Percentiles rank a stretch among this genome's conserved stretches.
Evolutionary conservation across 2,329 filamentous ascomycete species (phyloP).

Genomic region (Knufia petricola): DNA sequence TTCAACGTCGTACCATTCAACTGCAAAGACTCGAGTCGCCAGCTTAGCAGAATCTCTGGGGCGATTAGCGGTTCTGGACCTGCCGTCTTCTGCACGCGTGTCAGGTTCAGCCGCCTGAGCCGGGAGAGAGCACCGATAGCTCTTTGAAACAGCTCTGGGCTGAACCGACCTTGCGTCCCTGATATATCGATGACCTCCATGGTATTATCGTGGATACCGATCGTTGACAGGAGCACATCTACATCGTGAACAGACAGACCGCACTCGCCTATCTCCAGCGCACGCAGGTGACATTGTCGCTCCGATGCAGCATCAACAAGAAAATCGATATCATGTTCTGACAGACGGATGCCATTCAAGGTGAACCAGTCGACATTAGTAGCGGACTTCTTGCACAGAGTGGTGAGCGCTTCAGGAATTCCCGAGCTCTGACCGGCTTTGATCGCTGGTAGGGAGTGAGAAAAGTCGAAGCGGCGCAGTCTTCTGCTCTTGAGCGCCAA

Average conservation of each 20-base stretch:
- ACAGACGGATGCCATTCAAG: constrained; percentile 59
- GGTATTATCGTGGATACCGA: constrained; percentile 56
- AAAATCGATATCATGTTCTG: constrained; percentile 58
- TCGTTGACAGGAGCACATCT: constrained; percentile 53
- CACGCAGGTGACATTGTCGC: constrained; percentile 54
- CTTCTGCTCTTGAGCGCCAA: constrained; percentile 56
- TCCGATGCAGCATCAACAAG: constrained; percentile 60
- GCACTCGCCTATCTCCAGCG: constrained; percentile 57
- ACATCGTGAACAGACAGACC: constrained; percentile 40
- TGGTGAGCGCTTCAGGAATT: constrained; percentile 59
- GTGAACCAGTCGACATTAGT: constrained; percentile 64
- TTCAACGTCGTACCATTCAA: constrained; percentile 56
- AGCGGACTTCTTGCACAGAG: constrained; percentile 55
- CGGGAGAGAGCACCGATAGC: constrained; percentile 58
- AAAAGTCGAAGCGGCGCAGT: constrained; percentile 56
- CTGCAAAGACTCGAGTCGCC: constrained; percentile 57
- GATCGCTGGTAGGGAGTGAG: constrained; percentile 37
- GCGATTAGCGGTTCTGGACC: constrained; percentile 55
- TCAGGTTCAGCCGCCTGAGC: constrained; percentile 57
- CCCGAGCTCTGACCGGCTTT: constrained; percentile 52
- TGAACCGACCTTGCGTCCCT: constrained; percentile 55
- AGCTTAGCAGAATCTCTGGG: constrained; percentile 55
- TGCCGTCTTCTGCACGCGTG: constrained; percentile 54
- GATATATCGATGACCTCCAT: constrained; percentile 59
- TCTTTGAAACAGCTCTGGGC: constrained; percentile 54